Conservation (phyloP, 495 filamentous ascomycete species). For the Neurospora sp. region DNA sequence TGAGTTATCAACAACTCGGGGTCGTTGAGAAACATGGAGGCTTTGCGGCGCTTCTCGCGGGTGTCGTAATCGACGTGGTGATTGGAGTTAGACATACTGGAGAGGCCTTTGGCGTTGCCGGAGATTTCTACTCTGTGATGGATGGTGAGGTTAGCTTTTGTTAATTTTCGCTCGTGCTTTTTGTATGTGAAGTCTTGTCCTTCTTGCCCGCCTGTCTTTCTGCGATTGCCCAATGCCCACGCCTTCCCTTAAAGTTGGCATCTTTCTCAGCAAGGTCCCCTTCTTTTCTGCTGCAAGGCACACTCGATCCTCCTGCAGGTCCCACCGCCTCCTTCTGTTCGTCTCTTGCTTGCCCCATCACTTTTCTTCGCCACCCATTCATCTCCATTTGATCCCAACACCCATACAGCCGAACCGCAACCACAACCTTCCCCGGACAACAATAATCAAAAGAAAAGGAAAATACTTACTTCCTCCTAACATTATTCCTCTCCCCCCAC, state of each 20-base stretch:
- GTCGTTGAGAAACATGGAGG: conserved; percentile 35
- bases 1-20: conserved; percentile 47
- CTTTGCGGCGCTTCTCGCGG: conserved; percentile 28
- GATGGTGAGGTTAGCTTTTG: neutral
- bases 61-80: conserved; percentile 18
- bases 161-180: too few species aligned
- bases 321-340: neutral
- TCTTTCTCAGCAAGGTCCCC: neutral
- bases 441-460: neutral
- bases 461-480: neutral
- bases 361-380: neutral
- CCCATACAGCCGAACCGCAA: neutral
- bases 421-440: neutral
- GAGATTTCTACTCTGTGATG: neutral
- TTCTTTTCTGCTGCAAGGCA: neutral
- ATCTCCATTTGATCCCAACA: neutral
- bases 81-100: neutral
- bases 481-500: neutral
- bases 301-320: neutral
- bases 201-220: neutral
- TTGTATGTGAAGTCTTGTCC: neutral
- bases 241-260: neutral
- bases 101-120: neutral
- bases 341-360: neutral
- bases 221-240: neutral